Base-by-base conservation (phyloP, 805 yeast species). In the Saccharomycopsis vini region DNA sequence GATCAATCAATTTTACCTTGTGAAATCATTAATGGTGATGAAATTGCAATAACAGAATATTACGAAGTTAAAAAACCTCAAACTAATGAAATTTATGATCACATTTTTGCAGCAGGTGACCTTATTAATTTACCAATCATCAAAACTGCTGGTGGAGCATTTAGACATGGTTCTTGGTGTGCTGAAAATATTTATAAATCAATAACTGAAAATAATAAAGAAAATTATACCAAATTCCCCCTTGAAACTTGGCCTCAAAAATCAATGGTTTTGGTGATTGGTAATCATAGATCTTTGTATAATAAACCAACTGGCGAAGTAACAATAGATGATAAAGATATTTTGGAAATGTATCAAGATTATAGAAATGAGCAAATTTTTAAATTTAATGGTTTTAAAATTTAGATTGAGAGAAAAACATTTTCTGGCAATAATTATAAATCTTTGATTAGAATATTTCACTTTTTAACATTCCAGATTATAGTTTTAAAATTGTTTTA, bases 131-230 rank as follows among this genome's bases (percentile, higher is more conserved):
- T 61, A 22, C 60, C 60, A n/a, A 61, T 65, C 32, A 62, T 66
- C 45, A 67, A 66, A 51, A 62, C 64, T 3, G 69, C 70, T 4
- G 70, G 70, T 2, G 66, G 63, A 49, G 71, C 71, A 12, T 32
- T 36, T 22, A 50, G 52, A 41, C 50, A 50, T 51, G 63, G 60
- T 10, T 47, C 50, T 13, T 50, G 52, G 18, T 61, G 54, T 9
- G 57, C 59, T 18, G 47, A 50, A 34, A 60, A 60, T 43, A 37
- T 58, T 19, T 38, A 49, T 4, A 44, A 50, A 7, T 29, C 3
- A 9, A n/a, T 5, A 13, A 19, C 15, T n/a, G 18, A 7, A 26
- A 26, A 26, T 15, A 18, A 6, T 15, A 5, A 39, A 29, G 10
- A n/a, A 24, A 20, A 13, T 4, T 24, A 13, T 16, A 18, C 6